Evolutionary conservation across 371 early-diverging fungal genomes (phyloP).

Genomic region (Phascolomyces articulosus): DNA sequence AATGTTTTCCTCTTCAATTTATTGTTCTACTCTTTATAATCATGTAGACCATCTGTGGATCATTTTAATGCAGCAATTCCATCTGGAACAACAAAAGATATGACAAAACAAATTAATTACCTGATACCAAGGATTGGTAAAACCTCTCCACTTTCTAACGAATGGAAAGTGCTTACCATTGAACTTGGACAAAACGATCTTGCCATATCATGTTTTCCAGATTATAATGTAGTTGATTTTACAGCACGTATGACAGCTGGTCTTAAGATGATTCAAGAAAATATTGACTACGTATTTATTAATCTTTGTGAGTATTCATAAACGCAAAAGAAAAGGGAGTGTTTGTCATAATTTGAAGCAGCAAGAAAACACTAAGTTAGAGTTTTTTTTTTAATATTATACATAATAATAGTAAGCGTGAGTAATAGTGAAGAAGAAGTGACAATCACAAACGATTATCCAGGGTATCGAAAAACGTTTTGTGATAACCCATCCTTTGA

Average conservation of each 20-base stretch:
- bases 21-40: too few species aligned
- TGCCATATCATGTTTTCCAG: conserved; percentile 28
- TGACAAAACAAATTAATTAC: conserved; percentile 37
- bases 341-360: too few species aligned
- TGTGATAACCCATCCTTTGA: conserved; percentile 17
- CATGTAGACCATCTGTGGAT: neutral
- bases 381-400: too few species aligned
- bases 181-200: conserved; percentile 39
- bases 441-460: conserved; percentile 9
- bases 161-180: conserved; percentile 41
- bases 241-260: conserved; percentile 17
- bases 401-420: conserved; percentile 23
- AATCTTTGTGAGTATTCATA: conserved; percentile 18
- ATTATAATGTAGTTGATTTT: neutral
- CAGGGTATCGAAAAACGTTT: conserved; percentile 32
- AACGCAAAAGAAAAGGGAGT: too few species aligned
- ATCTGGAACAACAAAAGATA: conserved; percentile 25
- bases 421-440: conserved; percentile 22
- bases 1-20: too few species aligned
- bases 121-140: conserved; percentile 27
- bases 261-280: conserved; percentile 10
- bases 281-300: conserved; percentile 20
- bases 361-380: too few species aligned
- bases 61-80: conserved; percentile 32
- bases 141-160: conserved; percentile 13